Percentiles rank a stretch among this genome's conserved stretches.
phyloP scores from a whole-genome alignment of 768 basidiomycete genomes.

The Panellus pusillus region DNA sequence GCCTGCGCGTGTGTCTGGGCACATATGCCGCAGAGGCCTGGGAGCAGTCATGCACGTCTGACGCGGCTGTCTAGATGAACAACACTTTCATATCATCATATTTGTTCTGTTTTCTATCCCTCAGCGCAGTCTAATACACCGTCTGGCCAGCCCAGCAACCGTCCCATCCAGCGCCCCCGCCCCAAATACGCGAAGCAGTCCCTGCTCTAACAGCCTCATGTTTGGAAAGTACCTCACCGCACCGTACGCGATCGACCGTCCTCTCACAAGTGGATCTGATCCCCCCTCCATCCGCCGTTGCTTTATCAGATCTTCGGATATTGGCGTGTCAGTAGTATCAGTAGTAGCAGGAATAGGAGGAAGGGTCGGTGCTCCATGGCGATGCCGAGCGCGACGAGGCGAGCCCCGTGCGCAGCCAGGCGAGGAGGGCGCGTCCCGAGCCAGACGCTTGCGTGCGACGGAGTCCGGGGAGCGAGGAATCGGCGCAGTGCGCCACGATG shows the following conservation, averaged over 20 bases:
- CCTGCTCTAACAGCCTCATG: conserved; percentile 11
- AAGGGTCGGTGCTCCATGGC: conserved; percentile 29
- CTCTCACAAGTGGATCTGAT: conserved; percentile 4
- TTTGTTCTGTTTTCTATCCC: not conserved
- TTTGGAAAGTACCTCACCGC: conserved; percentile 11
- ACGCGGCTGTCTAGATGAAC: too few relatives aligned
- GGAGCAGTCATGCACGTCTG: too few relatives aligned
- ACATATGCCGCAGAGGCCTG: too few relatives aligned
- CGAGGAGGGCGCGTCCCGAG: conserved; percentile 44
- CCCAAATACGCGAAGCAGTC: conserved; percentile 13
- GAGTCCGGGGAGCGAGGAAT: conserved; percentile 28
- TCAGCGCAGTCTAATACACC: conserved; percentile 9
- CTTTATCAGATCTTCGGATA: too few relatives aligned
- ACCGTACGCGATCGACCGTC: conserved; percentile 16
- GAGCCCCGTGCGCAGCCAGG: conserved; percentile 45
- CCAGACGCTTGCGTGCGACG: conserved; percentile 46
- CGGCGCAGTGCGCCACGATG: too few relatives aligned
- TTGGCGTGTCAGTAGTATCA: not conserved
- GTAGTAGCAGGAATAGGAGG: not conserved
- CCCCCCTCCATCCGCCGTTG: not conserved
- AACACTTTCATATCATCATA: not conserved
- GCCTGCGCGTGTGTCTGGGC: too few relatives aligned
- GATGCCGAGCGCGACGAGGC: conserved; percentile 43
- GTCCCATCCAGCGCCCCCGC: conserved; percentile 5
- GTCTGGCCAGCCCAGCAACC: conserved; percentile 4